Conservation (phyloP, 1,284 basidiomycete genomes). For the Cerrena zonata region DNA sequence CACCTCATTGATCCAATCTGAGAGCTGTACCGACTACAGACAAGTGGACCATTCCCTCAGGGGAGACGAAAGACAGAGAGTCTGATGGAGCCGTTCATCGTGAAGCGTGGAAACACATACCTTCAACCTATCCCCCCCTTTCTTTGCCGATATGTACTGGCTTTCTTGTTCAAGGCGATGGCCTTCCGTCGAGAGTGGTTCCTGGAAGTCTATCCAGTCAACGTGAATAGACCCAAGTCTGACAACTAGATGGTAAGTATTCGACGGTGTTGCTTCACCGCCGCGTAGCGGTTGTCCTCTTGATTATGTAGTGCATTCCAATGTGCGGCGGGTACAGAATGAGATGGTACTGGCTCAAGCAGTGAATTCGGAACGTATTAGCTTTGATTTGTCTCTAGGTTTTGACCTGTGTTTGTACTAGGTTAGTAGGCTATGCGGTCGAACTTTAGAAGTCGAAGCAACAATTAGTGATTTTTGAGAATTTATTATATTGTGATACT, state of each 20-base stretch:
- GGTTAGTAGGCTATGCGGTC: constrained; percentile 17
- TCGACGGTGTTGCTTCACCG: background rate
- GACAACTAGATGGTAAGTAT: constrained; percentile 48
- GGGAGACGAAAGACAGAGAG: constrained; percentile 85
- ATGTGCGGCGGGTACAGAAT: constrained; percentile 44
- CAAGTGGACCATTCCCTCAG: constrained; percentile 83
- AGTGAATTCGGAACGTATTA: constrained; percentile 47
- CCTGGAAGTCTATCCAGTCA: constrained; percentile 73
- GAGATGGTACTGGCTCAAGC: constrained; percentile 59
- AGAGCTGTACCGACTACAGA: constrained; percentile 74
- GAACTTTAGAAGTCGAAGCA: constrained; percentile 21
- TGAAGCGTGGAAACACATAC: constrained; percentile 50
- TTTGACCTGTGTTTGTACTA: constrained; percentile 16
- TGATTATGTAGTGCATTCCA: constrained; percentile 44
- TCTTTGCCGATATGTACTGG: constrained; percentile 26
- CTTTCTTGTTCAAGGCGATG: constrained; percentile 18
- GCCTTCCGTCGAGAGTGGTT: constrained; percentile 31
- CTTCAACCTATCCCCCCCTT: constrained; percentile 38
- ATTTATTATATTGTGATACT: constrained; percentile 59
- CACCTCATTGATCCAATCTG: background rate
- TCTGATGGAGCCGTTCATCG: constrained; percentile 89
- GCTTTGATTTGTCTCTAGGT: constrained; percentile 1
- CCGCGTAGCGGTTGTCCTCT: background rate
- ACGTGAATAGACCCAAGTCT: constrained; percentile 68
- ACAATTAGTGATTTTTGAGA: constrained; percentile 31